Conservation (phyloP, 31 red algal species). For the Bonnemaisonia californica region DNA sequence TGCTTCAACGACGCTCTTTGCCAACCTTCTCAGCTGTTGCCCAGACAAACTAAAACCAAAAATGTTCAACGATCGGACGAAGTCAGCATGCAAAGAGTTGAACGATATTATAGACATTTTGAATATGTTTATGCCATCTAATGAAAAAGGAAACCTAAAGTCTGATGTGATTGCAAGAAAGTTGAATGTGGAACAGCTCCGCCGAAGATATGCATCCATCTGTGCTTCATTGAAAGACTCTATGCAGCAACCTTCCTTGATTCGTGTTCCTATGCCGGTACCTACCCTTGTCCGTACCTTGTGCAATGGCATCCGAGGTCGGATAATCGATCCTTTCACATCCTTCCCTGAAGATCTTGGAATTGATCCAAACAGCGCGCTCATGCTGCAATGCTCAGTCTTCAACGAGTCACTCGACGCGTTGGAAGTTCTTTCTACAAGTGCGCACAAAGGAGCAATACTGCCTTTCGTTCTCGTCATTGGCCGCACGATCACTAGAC, state of each 20-base stretch:
- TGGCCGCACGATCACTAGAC: too few relatives aligned
- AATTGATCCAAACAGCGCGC: background rate
- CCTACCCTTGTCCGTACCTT: background rate
- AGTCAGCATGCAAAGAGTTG: background rate
- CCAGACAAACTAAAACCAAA: constrained; percentile 8
- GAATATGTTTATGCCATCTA: background rate
- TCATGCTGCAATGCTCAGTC: background rate
- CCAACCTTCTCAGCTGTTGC: background rate
- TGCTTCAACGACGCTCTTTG: background rate
- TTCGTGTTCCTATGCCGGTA: background rate
- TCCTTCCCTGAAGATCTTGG: background rate
- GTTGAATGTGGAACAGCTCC: background rate
- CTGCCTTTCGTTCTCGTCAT: too few relatives aligned
- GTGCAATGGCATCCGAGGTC: background rate
- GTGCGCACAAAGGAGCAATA: too few relatives aligned
- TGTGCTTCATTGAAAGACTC: background rate
- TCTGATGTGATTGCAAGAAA: background rate
- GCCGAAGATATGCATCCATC: background rate
- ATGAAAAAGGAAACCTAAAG: background rate
- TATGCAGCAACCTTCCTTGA: background rate
- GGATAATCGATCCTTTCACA: background rate
- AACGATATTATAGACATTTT: constrained; percentile 5
- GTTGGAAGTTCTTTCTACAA: too few relatives aligned
- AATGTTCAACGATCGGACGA: background rate
- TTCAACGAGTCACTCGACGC: too few relatives aligned